These are phyloP conservation scores for Fonsecaea erecta DNA, from an alignment of 2,329 filamentous ascomycete genomes.

Conservation along the genomic window DNA sequence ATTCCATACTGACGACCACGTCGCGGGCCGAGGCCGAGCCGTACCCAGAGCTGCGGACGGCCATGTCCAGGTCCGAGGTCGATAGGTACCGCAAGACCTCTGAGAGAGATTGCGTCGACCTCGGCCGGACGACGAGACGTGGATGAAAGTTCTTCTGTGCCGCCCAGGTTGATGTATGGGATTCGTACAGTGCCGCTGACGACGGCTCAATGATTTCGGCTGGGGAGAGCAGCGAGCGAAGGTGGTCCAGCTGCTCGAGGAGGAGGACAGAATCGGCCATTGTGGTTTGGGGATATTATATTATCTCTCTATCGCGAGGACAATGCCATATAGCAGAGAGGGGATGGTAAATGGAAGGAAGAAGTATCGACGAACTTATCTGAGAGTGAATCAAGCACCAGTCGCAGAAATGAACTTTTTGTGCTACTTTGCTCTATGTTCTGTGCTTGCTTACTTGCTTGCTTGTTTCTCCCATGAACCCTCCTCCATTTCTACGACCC, in stretches of 20 bases:
- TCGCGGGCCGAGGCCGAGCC: conserved; percentile 45
- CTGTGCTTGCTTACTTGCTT: no score
- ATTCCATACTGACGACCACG: conserved; percentile 46
- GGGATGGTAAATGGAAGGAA: no score
- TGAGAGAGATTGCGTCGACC: conserved; percentile 40
- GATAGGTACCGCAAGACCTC: conserved; percentile 42
- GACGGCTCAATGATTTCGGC: conserved; percentile 8
- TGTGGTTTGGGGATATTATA: no score
- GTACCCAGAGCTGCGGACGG: conserved; percentile 45
- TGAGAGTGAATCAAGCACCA: no score
- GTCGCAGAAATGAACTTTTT: no score
- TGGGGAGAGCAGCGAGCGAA: conserved; percentile 7
- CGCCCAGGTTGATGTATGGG: conserved; percentile 42
- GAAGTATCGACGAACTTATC: no score
- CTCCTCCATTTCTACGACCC: no score
- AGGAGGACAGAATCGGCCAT: neutral
- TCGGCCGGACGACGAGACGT: conserved; percentile 43
- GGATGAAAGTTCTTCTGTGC: conserved; percentile 43
- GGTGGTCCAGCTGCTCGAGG: conserved; percentile 2
- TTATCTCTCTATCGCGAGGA: no score
- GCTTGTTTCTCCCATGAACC: no score
- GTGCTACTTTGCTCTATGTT: no score
- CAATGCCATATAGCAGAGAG: no score
- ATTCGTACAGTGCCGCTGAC: conserved; percentile 26
- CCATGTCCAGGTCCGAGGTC: conserved; percentile 43